Evolutionary conservation across 1,284 basidiomycete genomes (phyloP), one percentile per base, ranked within the genome.

Genomic region (Ganoderma leucocontextum): DNA sequence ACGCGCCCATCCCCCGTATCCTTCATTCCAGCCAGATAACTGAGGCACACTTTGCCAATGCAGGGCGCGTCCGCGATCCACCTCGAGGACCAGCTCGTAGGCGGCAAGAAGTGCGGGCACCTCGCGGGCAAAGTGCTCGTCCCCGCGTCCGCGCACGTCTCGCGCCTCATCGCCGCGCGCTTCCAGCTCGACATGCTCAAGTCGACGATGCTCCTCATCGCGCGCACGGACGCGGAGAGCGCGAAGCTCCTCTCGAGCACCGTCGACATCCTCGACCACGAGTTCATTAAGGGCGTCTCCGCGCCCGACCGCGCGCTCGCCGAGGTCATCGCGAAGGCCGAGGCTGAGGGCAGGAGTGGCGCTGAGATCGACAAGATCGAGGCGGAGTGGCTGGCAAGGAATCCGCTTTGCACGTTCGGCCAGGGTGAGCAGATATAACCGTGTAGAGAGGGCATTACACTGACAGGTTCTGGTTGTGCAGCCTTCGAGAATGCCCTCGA

Each of bases 61-160:
- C 72, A 93, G 87, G 95, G 95, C 63, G 93, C 95, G 4, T 88
- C 95, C 15, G 95, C 88, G 38, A 94, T 97, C 68, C 95, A 97
- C 80, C 83, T 97, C 61, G 95, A 97, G 80, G 96, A 97, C 80
- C 95, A 97, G 80, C 86, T 96, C 12, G 95, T 96, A 72, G 96
- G 95, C 44, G 93, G 95, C 55, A 96, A 96, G 83, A 96, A 96
- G 89, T 97, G 95, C 77, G 95, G 95, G 22, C 95, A 97, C 82
- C 87, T 96, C 76, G 93, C 92, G n/a, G 95, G 95, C 67, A 97
- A 97, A 81, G 95, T 97, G 55, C 87, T 97, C 66, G 95, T 97
- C 1, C 95, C 95, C 17, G 91, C 93, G 4, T 94, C 93, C 12
- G 91, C 94, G 29, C 95, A 97, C 77, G 85, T 95, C 71, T 92